Percentiles rank a stretch among this genome's conserved stretches.
Evolutionary conservation across 768 basidiomycete species (phyloP).

Genomic region (Ramaria sp.): DNA sequence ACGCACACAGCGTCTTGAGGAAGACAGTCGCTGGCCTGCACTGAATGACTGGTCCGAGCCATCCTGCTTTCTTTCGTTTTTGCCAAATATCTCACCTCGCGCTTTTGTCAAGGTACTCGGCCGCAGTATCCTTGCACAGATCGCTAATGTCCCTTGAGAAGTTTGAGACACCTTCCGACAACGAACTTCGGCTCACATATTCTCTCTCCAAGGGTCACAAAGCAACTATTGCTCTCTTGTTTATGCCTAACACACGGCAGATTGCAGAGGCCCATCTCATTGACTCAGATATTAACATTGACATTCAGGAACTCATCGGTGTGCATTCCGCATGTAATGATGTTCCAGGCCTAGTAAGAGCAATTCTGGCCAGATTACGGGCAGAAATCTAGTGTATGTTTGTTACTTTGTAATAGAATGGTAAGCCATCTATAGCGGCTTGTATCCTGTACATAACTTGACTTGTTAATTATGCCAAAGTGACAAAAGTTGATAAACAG

Average conservation of each 20-base stretch:
- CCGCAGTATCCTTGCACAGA: constrained; percentile 55
- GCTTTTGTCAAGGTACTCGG: constrained; percentile 47
- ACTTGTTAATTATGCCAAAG: not conserved
- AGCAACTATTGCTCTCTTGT: constrained; percentile 49
- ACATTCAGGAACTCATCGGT: constrained; percentile 50
- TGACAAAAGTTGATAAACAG: not conserved
- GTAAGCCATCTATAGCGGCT: no score
- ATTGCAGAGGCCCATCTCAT: constrained; percentile 42
- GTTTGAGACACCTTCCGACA: constrained; percentile 53
- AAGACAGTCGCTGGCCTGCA: constrained; percentile 52
- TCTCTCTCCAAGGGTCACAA: constrained; percentile 20
- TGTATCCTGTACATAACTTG: no score
- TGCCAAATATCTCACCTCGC: not conserved
- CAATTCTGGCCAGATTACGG: constrained; percentile 41
- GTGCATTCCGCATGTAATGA: constrained; percentile 55
- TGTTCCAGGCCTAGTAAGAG: constrained; percentile 51
- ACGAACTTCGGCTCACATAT: constrained; percentile 69
- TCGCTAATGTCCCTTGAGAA: constrained; percentile 50
- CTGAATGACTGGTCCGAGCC: constrained; percentile 58
- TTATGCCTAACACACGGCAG: constrained; percentile 57
- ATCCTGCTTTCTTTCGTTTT: not conserved
- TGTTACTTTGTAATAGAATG: not conserved
- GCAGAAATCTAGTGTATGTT: constrained; percentile 9
- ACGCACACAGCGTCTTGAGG: constrained; percentile 33
- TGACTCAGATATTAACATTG: constrained; percentile 22